These are phyloP conservation scores for Emergomyces orientalis DNA, from an alignment of 2,329 filamentous ascomycete species.

Conservation along the genomic window DNA sequence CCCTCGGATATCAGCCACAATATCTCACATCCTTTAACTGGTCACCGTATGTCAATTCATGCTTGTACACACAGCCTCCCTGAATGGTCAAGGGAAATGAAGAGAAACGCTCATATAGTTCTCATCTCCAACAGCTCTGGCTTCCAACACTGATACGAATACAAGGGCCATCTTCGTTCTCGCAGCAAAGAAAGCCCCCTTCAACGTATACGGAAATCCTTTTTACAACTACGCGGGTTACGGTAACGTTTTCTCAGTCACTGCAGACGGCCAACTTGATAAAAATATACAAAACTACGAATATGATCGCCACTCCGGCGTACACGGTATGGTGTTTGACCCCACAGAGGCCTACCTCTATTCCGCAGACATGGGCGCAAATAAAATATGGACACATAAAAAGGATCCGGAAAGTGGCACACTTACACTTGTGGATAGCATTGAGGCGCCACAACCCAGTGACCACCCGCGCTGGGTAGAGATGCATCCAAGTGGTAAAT, in stretches of 20 bases:
- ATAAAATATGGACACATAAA: constrained; percentile 67
- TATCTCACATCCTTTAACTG: constrained; percentile 63
- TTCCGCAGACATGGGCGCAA: constrained; percentile 41
- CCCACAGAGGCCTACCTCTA: constrained; percentile 38
- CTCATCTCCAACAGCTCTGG: constrained; percentile 46
- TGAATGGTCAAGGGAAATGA: constrained; percentile 1
- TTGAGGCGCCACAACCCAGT: constrained; percentile 58
- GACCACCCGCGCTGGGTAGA: constrained; percentile 87
- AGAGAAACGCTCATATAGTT: constrained; percentile 5
- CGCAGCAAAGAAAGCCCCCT: constrained; percentile 65
- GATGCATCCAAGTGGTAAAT: constrained; percentile 66
- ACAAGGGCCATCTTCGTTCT: constrained; percentile 85
- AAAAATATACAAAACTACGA: constrained; percentile 39
- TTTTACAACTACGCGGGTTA: constrained; percentile 80
- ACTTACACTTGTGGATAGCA: constrained; percentile 60
- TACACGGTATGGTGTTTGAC: constrained; percentile 43
- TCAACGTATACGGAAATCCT: constrained; percentile 78
- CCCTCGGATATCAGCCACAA: constrained; percentile 68
- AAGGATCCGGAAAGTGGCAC: constrained; percentile 54
- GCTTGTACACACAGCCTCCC: not conserved
- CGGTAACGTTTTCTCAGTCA: constrained; percentile 56
- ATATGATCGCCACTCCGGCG: constrained; percentile 36
- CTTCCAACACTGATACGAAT: constrained; percentile 61
- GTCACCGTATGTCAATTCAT: constrained; percentile 52
- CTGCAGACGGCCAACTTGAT: constrained; percentile 33